Evolutionary conservation across 2,329 filamentous ascomycete species (phyloP), one percentile per base, ranked within the genome.

Genomic region (Ophiosphaerella korrae): DNA sequence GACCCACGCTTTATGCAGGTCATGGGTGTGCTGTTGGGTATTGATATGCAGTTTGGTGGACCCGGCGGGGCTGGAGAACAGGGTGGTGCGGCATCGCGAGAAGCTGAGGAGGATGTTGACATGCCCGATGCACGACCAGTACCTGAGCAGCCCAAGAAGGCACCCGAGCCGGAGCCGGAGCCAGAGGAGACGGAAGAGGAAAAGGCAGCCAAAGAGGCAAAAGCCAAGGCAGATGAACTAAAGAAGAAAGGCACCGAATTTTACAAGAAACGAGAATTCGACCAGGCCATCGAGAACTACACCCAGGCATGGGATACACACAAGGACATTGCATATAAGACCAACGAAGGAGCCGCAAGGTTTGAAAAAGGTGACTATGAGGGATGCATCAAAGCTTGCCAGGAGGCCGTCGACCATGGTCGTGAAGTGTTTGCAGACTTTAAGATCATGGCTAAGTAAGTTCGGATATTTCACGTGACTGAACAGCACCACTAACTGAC

Each of bases 201-300:
- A 0, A 73, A 86, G 48, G 89, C 89, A 54, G 92, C 92, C 77
- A 89, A 89, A 78, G 90, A 94, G 80, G 90, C 91, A 35, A 96
- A 97, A 81, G 90, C 88, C 68, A 90, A 89, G 57, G 94, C 92
- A 38, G 94, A 99, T 66, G 90, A 92, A 73, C 89, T 97, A 78
- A 99, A 99, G 85, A 89, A 88, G 26, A 81, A 95, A 50, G 94
- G 94, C 50, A 99, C 93, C 12, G 91, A 94, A 64, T 88, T 88
- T 74, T 99, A 99, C 83, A 99, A 99, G 87, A 97, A 97, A 84
- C 88, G 91, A 63, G 87, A 97, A 72, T 97, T 99, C 63, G 94
- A 97, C 67, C 86, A 89, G 70, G 94, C 94, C 43, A 97, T 99
- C 67, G 85, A 87, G 71, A 91, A 99, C 79, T 99, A 99, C 81